Base-by-base conservation (phyloP, 768 basidiomycete genomes). In the Lentinula aciculospora region DNA sequence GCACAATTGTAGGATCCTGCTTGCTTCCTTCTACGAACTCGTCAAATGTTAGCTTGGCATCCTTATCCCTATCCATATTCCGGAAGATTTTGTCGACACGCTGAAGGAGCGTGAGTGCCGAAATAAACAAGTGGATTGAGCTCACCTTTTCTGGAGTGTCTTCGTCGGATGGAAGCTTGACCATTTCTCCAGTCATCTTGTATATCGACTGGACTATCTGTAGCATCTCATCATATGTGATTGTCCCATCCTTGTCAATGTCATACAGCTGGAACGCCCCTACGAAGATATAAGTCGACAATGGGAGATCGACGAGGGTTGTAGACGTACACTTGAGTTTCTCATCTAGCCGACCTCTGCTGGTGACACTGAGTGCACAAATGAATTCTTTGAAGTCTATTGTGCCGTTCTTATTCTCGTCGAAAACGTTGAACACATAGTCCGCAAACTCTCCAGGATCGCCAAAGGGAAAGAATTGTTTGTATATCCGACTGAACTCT, bases 331-430 rank as follows among this genome's bases (percentile, higher is more conserved):
- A 99, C 78, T 92, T 92, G 63, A 99, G 86, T 76, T 99, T 99
- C 78, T 99, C 97, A 68, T 99, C 97, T 59, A 98, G 72, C 61
- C 87, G 79, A 2, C 97, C 97, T 53, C 97, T 83, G 60, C 89
- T 92, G 4, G 97, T 99, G 59, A 98, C 85, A 72, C 91, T 94
- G 63, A 99, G 84, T 0, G 97, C 97, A 66, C 94, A 94, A 68
- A 99, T 98, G 76, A 99, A 99, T 76, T 98, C 96, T 66, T 95
- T 96, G 74, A 99, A 99, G 76, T 99, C 97, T 74, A 99, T 99
- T 27, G 90, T 93, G 57, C 92, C 93, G 73, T 92, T 95, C 81
- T 89, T 87, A 78, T 96, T 92, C 67, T 88, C 86, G 69, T 96
- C 93, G 69, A 94, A 95, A 58, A 98, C 95, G 67, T 97, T 94